Percentiles rank a stretch among this genome's conserved stretches.
Evolutionary conservation across 2,329 filamentous ascomycete species (phyloP).

Genomic region (Alternaria postmessia): DNA sequence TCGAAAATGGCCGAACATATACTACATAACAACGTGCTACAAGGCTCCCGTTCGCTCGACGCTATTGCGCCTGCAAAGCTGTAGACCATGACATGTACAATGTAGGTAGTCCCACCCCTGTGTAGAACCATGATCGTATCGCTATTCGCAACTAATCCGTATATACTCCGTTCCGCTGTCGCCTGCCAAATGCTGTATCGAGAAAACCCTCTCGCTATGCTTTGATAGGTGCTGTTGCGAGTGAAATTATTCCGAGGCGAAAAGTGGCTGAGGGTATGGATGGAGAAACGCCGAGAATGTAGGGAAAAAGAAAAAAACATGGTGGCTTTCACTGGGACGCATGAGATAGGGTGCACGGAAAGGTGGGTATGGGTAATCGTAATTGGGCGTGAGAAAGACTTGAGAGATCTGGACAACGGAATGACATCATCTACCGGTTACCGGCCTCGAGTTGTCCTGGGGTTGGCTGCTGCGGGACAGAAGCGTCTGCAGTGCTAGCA

Average conservation of each 20-base stretch:
- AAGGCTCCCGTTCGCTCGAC: not conserved
- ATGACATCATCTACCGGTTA: constrained; percentile 32
- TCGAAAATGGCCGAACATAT: not conserved
- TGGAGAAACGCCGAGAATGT: not conserved
- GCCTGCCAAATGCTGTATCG: not conserved
- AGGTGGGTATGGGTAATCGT: constrained; percentile 9
- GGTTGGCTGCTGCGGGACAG: constrained; percentile 33
- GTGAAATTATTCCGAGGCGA: not conserved
- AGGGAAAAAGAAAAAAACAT: not conserved
- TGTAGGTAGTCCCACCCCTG: not conserved
- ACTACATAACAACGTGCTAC: not conserved
- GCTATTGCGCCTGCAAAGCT: not conserved
- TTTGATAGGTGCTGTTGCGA: not conserved
- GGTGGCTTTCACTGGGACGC: not conserved
- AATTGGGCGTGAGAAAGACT: constrained; percentile 9
- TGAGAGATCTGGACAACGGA: not conserved
- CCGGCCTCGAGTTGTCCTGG: constrained; percentile 50
- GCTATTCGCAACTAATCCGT: not conserved
- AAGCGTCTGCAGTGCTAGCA: constrained; percentile 23
- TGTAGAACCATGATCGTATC: not conserved
- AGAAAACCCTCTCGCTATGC: not conserved
- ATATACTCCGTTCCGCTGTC: not conserved
- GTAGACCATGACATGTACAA: not conserved
- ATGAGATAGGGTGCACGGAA: not conserved
- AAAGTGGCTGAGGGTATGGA: not conserved